Evolutionary conservation across 345 rosid species (phyloP), one percentile per base, ranked within the genome.

Genomic region (Viola odorata): DNA sequence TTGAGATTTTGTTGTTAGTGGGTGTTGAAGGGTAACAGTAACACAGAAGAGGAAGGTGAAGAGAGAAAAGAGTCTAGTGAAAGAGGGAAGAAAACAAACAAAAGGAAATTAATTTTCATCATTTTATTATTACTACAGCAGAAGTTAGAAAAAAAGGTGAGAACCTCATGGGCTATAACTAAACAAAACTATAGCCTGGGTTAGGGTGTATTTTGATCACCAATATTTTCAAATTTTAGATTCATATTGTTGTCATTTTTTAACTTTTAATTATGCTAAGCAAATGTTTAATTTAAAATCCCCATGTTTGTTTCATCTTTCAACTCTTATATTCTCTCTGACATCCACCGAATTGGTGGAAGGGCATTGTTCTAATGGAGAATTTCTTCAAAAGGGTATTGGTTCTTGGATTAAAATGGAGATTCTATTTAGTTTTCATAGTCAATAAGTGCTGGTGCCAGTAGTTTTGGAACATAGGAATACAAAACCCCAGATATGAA

Each of bases 61-160:
- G 53, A 47, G 72, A 60, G 66, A 38, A 56, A 61, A 47, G 50
- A 57, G 64, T 69, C 70, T 52, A 62, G 44, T 72, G 8, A 61
- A 69, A 45, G 53, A 68, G 53, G 69, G 64, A 65, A 23, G 2
- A 23, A 23, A 23, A 23, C 32, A 23, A 23, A 23, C 32, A 0
- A 23, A 23, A 23, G 32, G 2, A 66, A 63, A 60, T 77, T 79
- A 71, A 61, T 65, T 81, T 78, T 75, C 73, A 69, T 64, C 77
- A 81, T 77, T 79, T 66, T 65, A 62, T 73, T 72, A 61, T 75
- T 23, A 23, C 32, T 79, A 84, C 75, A 67, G 57, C 67, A 69
- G 68, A 72, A 78, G 62, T 50, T 77, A 70, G 80, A 63, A 23
- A 23, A 23, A 59, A 50, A 56, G 75, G 53, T 65, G 73, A 73